Conservation (phyloP, 345 rosid species). For the Raphanus raphanistrum region DNA sequence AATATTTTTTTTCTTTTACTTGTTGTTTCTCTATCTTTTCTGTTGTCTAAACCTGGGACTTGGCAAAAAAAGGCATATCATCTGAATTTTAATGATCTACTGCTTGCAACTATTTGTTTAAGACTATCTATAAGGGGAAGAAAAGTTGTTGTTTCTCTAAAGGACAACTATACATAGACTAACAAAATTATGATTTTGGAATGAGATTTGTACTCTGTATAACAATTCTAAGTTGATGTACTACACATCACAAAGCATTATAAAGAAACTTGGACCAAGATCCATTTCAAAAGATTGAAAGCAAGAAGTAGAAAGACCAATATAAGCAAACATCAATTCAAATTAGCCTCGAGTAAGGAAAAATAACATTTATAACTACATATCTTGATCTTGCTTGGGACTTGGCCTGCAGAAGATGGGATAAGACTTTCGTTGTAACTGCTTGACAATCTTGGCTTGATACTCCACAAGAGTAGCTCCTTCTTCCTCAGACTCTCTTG, state of each 20-base stretch:
- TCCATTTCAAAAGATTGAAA: neutral
- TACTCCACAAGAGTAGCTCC: neutral
- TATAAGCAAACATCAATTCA: neutral
- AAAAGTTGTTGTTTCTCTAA: too few relatives aligned
- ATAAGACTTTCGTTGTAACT: neutral
- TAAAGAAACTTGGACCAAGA: neutral
- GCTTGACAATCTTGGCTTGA: neutral
- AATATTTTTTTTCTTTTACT: too few relatives aligned
- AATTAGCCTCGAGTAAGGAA: neutral
- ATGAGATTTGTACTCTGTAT: neutral
- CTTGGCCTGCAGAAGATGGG: conserved; percentile 1
- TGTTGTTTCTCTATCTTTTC: too few relatives aligned
- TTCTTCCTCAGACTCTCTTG: neutral
- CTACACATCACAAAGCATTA: neutral
- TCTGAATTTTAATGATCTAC: too few relatives aligned
- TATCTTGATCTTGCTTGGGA: neutral
- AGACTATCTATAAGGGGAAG: too few relatives aligned
- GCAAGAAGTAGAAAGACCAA: neutral
- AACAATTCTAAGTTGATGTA: neutral
- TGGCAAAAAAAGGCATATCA: too few relatives aligned
- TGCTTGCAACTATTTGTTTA: too few relatives aligned
- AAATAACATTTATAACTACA: neutral
- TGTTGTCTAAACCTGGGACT: too few relatives aligned
- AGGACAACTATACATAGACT: neutral
- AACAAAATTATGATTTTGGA: neutral